Conservation (phyloP, 805 yeast genomes). For the Teunomyces atbi region DNA sequence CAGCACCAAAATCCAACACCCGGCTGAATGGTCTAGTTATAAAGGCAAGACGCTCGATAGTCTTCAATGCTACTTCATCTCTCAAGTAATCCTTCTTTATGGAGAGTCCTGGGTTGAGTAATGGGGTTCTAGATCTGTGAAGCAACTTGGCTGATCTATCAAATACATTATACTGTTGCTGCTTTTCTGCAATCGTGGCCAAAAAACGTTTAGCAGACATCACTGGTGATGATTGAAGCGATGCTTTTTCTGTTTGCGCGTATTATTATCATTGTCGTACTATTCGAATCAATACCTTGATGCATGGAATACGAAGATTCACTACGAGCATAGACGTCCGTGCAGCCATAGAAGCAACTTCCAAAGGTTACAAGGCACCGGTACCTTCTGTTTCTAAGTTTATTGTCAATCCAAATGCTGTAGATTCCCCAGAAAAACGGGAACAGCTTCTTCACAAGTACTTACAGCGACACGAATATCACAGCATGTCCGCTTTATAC, state of each 20-base stretch:
- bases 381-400: not conserved
- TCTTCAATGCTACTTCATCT: conserved; percentile 68
- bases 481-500: not conserved
- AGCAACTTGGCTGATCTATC: conserved; percentile 58
- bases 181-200: conserved; percentile 27
- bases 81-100: conserved; percentile 68
- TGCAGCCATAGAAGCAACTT: not conserved
- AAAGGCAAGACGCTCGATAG: conserved; percentile 74
- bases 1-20: conserved; percentile 71
- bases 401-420: not conserved
- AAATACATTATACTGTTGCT: conserved; percentile 47
- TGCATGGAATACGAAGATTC: conserved; percentile 1
- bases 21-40: conserved; percentile 60
- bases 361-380: not conserved
- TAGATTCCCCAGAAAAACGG: conserved; percentile 1
- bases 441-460: conserved; percentile 2
- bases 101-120: conserved; percentile 41
- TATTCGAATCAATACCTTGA: not conserved
- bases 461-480: not conserved
- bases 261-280: not conserved
- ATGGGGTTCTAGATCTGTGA: conserved; percentile 59
- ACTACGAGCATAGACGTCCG: not conserved
- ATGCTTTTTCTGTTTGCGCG: conserved; percentile 2
- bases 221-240: not conserved
- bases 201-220: conserved; percentile 14